Evolutionary conservation across 2,329 filamentous ascomycete species (phyloP).

Genomic region (Hymenoscyphus fructigenus): DNA sequence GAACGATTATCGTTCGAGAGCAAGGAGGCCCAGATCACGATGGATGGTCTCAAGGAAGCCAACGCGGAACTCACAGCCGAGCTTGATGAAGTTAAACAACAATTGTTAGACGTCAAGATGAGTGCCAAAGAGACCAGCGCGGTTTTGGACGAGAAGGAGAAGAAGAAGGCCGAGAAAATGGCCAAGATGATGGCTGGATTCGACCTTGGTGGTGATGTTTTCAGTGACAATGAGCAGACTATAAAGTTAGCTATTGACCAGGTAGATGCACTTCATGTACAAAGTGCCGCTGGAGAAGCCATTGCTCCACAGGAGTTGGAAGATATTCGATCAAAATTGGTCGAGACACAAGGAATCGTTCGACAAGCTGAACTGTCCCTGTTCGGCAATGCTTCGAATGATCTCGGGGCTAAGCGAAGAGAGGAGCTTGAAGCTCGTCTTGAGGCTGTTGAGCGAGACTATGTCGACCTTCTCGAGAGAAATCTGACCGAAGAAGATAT

Average conservation of each 20-base stretch:
- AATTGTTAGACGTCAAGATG: conserved; percentile 94
- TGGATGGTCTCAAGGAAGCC: conserved; percentile 95
- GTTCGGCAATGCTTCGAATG: conserved; percentile 65
- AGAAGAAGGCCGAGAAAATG: conserved; percentile 99
- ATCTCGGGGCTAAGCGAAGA: conserved; percentile 66
- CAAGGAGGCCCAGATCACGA: conserved; percentile 95
- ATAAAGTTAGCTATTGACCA: conserved; percentile 83
- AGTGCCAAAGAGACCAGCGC: conserved; percentile 90
- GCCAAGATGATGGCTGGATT: conserved; percentile 99
- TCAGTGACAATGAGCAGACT: conserved; percentile 87
- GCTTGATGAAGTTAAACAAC: conserved; percentile 93
- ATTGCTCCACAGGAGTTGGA: conserved; percentile 80
- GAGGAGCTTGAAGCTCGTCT: conserved; percentile 77
- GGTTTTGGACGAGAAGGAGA: conserved; percentile 93
- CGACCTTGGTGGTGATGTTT: conserved; percentile 87
- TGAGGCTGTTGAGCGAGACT: conserved; percentile 73
- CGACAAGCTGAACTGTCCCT: conserved; percentile 87
- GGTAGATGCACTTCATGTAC: conserved; percentile 74
- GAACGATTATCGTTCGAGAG: conserved; percentile 94
- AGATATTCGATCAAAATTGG: conserved; percentile 71
- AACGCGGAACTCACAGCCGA: conserved; percentile 90
- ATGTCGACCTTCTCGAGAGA: conserved; percentile 77
- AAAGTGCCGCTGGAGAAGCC: conserved; percentile 73
- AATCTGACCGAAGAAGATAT: conserved; percentile 77
- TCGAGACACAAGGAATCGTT: conserved; percentile 90